Conservation (phyloP, 345 rosid genomes). For the Aquilaria malaccensis region DNA sequence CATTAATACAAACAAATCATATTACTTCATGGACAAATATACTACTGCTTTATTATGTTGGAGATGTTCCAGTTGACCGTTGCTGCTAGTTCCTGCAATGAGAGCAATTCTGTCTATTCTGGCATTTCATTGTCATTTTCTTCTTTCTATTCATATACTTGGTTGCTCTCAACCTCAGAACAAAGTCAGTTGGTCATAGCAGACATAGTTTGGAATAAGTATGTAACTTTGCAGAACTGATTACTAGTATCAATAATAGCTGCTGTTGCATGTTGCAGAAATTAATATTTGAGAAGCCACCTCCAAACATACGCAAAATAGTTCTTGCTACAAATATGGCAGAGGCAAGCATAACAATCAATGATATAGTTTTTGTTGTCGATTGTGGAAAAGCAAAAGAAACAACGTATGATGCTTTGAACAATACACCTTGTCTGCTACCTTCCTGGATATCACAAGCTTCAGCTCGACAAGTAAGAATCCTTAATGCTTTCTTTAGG, state of each 20-base stretch:
- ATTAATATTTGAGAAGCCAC: slow-evolving; percentile 80
- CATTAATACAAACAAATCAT: too few relatives aligned
- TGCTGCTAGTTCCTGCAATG: too few relatives aligned
- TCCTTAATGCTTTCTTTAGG: neutral
- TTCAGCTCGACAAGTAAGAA: slow-evolving; percentile 77
- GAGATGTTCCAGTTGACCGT: too few relatives aligned
- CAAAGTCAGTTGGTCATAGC: too few relatives aligned
- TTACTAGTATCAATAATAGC: neutral
- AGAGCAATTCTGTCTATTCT: too few relatives aligned
- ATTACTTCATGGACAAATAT: too few relatives aligned
- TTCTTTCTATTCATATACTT: too few relatives aligned
- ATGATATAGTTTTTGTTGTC: slow-evolving; percentile 87
- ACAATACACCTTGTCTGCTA: slow-evolving; percentile 96
- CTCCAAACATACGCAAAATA: slow-evolving; percentile 76
- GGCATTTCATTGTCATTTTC: too few relatives aligned
- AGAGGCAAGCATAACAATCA: slow-evolving; percentile 96
- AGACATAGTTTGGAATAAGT: too few relatives aligned
- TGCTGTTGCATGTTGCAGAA: slow-evolving; percentile 45
- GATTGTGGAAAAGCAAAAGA: slow-evolving; percentile 99
- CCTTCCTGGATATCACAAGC: slow-evolving; percentile 99
- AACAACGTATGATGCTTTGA: slow-evolving; percentile 97
- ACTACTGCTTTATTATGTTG: too few relatives aligned
- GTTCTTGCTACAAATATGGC: slow-evolving; percentile 98
- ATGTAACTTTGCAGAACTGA: too few relatives aligned
- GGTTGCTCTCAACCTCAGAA: too few relatives aligned